Evolutionary conservation across 176 grass and related monocot genomes (phyloP), one percentile per base, ranked within the genome.

Genomic region (Elaeis guineensis): DNA sequence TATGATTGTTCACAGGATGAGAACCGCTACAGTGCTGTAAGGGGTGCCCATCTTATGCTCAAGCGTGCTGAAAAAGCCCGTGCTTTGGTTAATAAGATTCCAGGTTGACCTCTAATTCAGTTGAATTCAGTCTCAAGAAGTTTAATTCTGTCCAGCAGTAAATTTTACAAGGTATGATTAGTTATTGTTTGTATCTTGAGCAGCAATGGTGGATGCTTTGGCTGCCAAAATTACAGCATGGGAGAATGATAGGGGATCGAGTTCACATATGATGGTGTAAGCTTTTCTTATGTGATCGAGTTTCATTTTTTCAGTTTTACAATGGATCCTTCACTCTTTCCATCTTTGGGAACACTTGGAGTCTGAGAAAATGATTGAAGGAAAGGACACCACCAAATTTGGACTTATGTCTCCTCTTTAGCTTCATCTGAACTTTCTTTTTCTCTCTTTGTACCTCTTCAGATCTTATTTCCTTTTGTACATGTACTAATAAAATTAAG

Each of bases 31-130:
- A 87, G 69, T 84, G 80, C 89, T 72, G 89, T 80, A 74, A 87
- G 80, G 58, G 89, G 89, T 57, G 81, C 87, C 14, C 89, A 93
- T 63, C 61, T 93, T 52, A 76, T 75, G 55, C 89, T 84, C 16
- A 93, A 87, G 67, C 85, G 74, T 55, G 89, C 89, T 16, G 83
- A 93, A 67, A 93, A 93, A 19, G 89, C 89, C 7, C 80, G 89
- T 18, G 59, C 71, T 57, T 18, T 88, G 59, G 71, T 88, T 57
- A 94, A 73, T 66, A 88, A 94, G 69, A 94, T 94, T 74, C 84
- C 80, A 74, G 89, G 89, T 94, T 49, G 51, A 29, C 17, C 24
- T 20, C n/a, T 48, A 3, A 58, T 49, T 30, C 28, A 30, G 5
- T 30, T 30, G 5, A 30, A 1, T 44, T 14, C 35, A 44, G 2